Evolutionary conservation across 257 asterid species (phyloP).

Genomic region (Echium plantagineum): DNA sequence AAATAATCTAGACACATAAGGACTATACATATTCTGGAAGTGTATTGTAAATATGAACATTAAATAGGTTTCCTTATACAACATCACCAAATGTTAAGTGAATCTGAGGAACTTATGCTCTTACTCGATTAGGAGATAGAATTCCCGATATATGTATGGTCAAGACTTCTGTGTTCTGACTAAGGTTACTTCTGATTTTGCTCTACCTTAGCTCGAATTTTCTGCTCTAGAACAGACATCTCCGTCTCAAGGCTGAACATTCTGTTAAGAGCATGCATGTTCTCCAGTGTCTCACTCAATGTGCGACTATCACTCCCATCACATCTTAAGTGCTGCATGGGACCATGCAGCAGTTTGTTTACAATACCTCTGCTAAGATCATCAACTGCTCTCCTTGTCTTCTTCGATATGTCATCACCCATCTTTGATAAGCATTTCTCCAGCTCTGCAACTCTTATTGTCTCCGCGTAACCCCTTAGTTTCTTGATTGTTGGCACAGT

Average conservation of each 20-base stretch:
- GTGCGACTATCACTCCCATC: slow-evolving; percentile 93
- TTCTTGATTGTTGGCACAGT: slow-evolving; percentile 95
- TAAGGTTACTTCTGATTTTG: slow-evolving; percentile 49
- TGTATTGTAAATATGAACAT: not conserved
- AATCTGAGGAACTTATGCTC: slow-evolving; percentile 22
- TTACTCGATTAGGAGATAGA: slow-evolving; percentile 23
- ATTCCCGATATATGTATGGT: slow-evolving; percentile 4
- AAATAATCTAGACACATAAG: not conserved
- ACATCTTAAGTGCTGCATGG: slow-evolving; percentile 95
- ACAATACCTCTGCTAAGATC: slow-evolving; percentile 86
- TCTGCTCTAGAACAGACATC: slow-evolving; percentile 77
- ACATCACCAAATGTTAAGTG: too few species aligned
- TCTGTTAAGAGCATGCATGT: slow-evolving; percentile 86
- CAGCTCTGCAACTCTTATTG: slow-evolving; percentile 71
- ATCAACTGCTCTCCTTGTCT: slow-evolving; percentile 68
- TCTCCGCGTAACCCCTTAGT: slow-evolving; percentile 80
- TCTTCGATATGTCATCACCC: slow-evolving; percentile 85
- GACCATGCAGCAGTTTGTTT: slow-evolving; percentile 91
- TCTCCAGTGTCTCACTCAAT: slow-evolving; percentile 87
- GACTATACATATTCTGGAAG: not conserved
- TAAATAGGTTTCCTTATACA: not conserved
- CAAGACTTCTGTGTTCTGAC: slow-evolving; percentile 1
- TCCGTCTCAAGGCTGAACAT: slow-evolving; percentile 85
- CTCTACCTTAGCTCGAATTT: slow-evolving; percentile 80
- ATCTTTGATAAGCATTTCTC: slow-evolving; percentile 85